Conservation (phyloP, 805 yeast genomes). For the Metschnikowia gruessii region DNA sequence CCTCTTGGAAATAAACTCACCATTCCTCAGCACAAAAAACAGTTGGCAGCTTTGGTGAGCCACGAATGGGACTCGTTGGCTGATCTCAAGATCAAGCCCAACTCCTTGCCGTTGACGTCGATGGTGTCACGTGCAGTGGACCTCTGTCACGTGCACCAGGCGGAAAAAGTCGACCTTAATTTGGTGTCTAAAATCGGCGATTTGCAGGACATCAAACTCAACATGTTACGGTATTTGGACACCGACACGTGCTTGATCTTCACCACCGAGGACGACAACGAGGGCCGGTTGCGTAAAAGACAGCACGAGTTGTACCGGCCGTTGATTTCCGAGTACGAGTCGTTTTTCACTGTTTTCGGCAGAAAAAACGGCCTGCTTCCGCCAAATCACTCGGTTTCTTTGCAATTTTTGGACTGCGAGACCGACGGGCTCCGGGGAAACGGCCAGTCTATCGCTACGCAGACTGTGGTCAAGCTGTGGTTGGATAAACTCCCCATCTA, state of each 20-base stretch:
- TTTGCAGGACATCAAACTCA: slow-evolving; percentile 52
- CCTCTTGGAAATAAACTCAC: slow-evolving; percentile 73
- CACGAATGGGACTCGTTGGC: slow-evolving; percentile 87
- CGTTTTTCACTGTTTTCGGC: slow-evolving; percentile 46
- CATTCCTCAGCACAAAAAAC: slow-evolving; percentile 56
- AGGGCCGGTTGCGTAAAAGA: slow-evolving; percentile 73
- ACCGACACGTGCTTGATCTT: slow-evolving; percentile 91
- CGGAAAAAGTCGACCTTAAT: slow-evolving; percentile 40
- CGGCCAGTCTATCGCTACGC: slow-evolving; percentile 59
- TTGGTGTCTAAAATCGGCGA: slow-evolving; percentile 60
- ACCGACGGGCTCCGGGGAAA: slow-evolving; percentile 79
- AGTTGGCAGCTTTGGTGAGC: slow-evolving; percentile 70
- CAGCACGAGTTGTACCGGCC: slow-evolving; percentile 80
- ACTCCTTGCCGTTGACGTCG: slow-evolving; percentile 83
- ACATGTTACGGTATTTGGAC: slow-evolving; percentile 78
- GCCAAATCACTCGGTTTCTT: slow-evolving; percentile 28
- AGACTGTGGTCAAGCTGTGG: slow-evolving; percentile 62
- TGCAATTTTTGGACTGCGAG: slow-evolving; percentile 76
- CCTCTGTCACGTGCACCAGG: slow-evolving; percentile 37
- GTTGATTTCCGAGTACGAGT: slow-evolving; percentile 63
- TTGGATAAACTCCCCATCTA: slow-evolving; percentile 60
- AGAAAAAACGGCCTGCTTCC: slow-evolving; percentile 26
- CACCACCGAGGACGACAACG: slow-evolving; percentile 76
- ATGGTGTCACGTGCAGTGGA: slow-evolving; percentile 86
- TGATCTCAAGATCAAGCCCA: slow-evolving; percentile 63